These are phyloP conservation scores for Colletotrichum sp. DNA, from an alignment of 2,329 filamentous ascomycete genomes.

Conservation along the genomic window DNA sequence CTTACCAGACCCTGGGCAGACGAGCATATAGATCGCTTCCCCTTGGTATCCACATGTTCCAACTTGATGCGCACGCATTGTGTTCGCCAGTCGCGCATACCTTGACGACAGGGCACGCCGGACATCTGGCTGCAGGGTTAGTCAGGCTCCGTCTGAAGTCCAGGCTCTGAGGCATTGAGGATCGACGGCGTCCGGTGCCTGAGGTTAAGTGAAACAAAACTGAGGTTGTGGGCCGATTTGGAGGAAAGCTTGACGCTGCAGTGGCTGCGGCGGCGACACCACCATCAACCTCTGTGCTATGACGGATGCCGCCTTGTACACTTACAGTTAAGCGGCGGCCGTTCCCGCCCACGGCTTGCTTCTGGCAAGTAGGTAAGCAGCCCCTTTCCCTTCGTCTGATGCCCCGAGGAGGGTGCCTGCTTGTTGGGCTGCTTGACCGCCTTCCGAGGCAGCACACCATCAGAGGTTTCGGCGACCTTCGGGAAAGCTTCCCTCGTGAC, in stretches of 20 bases:
- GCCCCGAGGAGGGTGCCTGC: conserved; percentile 5
- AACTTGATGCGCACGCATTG: background rate
- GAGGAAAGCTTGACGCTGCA: background rate
- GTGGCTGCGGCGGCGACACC: background rate
- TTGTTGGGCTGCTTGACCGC: background rate
- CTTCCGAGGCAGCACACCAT: background rate
- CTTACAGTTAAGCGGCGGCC: conserved; percentile 3
- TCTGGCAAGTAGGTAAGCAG: background rate
- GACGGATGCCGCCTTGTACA: background rate
- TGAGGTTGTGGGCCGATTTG: conserved; percentile 5
- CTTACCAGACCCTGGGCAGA: background rate
- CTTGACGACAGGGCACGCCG: background rate
- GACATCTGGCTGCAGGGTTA: background rate
- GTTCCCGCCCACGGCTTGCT: conserved; percentile 1
- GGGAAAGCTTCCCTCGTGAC: background rate
- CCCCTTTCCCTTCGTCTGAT: conserved; percentile 5
- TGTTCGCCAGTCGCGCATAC: background rate
- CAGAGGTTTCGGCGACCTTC: background rate
- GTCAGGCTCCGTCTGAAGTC: conserved; percentile 5
- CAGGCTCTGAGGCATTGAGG: conserved; percentile 9
- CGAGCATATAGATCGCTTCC: background rate
- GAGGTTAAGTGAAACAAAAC: conserved; percentile 21
- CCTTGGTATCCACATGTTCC: background rate
- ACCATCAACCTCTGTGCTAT: background rate
- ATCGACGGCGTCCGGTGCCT: background rate